Base-by-base conservation (phyloP, 768 basidiomycete genomes). In the Lepiota brunneoincarnata region DNA sequence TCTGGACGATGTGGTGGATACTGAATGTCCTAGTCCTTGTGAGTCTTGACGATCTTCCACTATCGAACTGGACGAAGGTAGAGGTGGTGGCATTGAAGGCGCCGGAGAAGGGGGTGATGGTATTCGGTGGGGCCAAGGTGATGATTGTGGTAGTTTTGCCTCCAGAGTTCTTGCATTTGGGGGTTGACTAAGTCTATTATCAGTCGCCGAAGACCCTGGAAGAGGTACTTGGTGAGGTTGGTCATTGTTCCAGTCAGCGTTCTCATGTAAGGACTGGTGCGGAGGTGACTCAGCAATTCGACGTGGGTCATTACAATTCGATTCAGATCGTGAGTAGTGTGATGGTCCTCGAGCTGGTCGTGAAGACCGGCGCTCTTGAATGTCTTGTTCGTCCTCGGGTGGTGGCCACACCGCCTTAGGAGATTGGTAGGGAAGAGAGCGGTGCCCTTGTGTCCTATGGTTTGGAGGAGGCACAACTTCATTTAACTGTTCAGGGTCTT, bases 401-500 rank as follows among this genome's bases (percentile, higher is more conserved):
- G 53, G 28, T 10, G 53, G 44, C 45, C 53, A 54, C 5, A 54
- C 38, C 4, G 38, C 45, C 36, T 54, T 47, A 20, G 53, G 45
- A 40, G 38, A 14, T 7, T 35, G 51, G n/a, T 11, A 28, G 21
- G 24, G n/a, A 26, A 39, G 15, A 12, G 53, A 12, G 14, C 14
- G 45, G 23, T 34, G 21, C 5, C 11, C 37, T 21, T 39, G 37
- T 6, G 21, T 35, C 21, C 38, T 42, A 17, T 52, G 53, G 15
- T 36, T 36, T 12, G 34, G 35, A 48, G 53, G 53, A 6, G 51
- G 35, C 23, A 31, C 35, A 11, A 26, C 15, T 18, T n/a, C 17
- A 15, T 18, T 37, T 20, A 24, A 34, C 15, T 67, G 63, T n/a
- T 64, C 55, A 26, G 64, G 65, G 34, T 89, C 88, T 17, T 89